Base-by-base conservation (phyloP, 2,329 filamentous ascomycete species). In the Colletotrichum endophyticum region DNA sequence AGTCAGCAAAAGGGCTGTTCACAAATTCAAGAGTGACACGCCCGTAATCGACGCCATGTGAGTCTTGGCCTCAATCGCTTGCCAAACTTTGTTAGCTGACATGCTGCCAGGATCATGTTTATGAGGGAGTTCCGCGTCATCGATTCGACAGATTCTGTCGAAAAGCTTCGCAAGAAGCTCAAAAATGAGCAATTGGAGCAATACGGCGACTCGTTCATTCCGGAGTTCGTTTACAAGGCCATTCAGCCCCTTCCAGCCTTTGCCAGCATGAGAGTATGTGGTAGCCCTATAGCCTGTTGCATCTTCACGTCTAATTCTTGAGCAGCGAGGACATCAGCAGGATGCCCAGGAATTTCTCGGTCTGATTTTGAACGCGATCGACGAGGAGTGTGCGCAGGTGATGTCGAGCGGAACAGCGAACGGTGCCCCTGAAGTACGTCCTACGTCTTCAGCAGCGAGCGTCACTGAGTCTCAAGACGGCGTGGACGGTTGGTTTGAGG, bases 311-410 rank as follows among this genome's bases (percentile, higher is more conserved):
- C 78, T 74, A 80, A 85, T 59, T 78, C 85, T 28, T 15, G 25
- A 72, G 68, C 78, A 96, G 93, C 94, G 96, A 77, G 97, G 97
- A 19, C 96, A 98, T 81, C 97, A 99, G 84, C 96, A 99, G 88
- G 97, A 99, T 86, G 97, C 97, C 2, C 96, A 99, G 83, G 97
- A 99, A 82, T 99, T 99, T 80, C 88, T 99, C 28, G 96, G 96
- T 1, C 98, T 99, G 83, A 88, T 99, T 39, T 89, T 99, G 6
- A 96, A 98, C 81, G 95, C 95, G 64, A 91, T 99, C 39, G 96
- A 98, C 80, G 96, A 99, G 79, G 97, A 99, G 84, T 98, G 96
- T 83, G 92, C 93, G 19, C 90, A 93, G 73, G 93, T 96, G 63
- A 94, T 98, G 87, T 83, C 84, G 3, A 63, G 56, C 28, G 73